Conservation (phyloP, 768 basidiomycete genomes). For the Auriscalpium orientale region DNA sequence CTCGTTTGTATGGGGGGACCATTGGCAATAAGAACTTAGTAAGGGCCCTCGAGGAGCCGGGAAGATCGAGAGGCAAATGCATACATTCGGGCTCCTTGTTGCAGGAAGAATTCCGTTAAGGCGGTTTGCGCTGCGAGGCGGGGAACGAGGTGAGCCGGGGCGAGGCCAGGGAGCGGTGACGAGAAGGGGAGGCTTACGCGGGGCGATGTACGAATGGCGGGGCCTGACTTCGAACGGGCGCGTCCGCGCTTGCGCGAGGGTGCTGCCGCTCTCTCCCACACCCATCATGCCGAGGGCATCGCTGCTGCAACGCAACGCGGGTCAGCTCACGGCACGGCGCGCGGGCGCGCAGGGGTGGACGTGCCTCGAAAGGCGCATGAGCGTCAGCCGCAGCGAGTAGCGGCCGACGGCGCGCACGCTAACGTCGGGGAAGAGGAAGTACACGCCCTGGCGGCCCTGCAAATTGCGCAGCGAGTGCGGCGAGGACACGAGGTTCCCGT, state of each 20-base stretch:
- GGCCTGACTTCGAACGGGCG: conserved; percentile 72
- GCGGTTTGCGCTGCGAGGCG: conserved; percentile 36
- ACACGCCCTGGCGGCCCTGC: conserved; percentile 73
- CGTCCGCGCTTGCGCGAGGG: conserved; percentile 68
- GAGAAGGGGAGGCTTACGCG: conserved; percentile 44
- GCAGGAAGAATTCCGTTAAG: conserved; percentile 49
- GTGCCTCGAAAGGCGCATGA: conserved; percentile 72
- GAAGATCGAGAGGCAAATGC: conserved; percentile 34
- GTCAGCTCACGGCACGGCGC: neutral
- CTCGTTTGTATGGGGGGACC: neutral
- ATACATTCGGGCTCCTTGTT: conserved; percentile 52
- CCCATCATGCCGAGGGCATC: conserved; percentile 35
- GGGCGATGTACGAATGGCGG: conserved; percentile 67
- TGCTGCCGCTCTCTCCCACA: conserved; percentile 46
- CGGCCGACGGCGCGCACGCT: conserved; percentile 73
- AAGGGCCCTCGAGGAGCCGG: conserved; percentile 12
- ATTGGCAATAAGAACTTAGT: conserved; percentile 12
- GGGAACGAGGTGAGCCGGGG: conserved; percentile 13
- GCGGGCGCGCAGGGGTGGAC: conserved; percentile 19
- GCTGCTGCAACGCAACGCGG: conserved; percentile 39
- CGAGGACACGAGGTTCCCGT: conserved; percentile 81
- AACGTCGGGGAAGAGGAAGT: conserved; percentile 88
- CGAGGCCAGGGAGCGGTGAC: conserved; percentile 1
- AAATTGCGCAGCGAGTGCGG: conserved; percentile 75
- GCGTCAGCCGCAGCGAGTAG: conserved; percentile 66